Conservation (phyloP, 2,329 filamentous ascomycete species). For the Sordariomycetes sp. region DNA sequence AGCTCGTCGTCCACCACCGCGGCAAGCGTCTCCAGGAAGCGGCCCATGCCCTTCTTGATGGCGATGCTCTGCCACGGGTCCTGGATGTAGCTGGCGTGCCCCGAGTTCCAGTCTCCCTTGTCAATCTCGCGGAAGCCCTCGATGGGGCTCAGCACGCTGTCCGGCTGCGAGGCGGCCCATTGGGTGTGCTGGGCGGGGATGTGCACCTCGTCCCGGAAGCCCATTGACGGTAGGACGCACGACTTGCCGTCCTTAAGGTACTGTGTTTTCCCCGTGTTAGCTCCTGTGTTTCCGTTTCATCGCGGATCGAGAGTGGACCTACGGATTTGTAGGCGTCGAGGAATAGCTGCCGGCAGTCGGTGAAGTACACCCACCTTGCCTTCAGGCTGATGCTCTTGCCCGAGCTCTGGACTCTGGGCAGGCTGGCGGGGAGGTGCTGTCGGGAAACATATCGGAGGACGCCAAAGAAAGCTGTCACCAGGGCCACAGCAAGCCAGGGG, state of each 20-base stretch:
- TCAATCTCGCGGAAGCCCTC: conserved; percentile 7
- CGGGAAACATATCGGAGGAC: no score
- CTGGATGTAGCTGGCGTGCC: conserved; percentile 6
- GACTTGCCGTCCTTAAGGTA: conserved; percentile 7
- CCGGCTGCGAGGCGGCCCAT: conserved; percentile 6
- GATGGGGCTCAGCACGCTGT: conserved; percentile 4
- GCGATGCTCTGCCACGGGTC: conserved; percentile 7
- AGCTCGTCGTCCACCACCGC: conserved; percentile 7
- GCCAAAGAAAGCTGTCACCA: no score
- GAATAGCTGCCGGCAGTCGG: no score
- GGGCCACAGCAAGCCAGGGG: no score
- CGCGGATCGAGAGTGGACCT: no score
- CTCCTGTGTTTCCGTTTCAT: no score
- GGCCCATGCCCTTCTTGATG: conserved; percentile 8
- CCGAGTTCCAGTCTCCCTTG: conserved; percentile 6
- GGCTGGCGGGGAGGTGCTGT: no score
- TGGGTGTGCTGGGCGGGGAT: conserved; percentile 5
- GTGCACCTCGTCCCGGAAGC: conserved; percentile 6
- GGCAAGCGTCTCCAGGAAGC: conserved; percentile 4
- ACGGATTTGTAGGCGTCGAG: no score
- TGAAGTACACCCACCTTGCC: no score
- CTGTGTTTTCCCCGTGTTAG: background rate
- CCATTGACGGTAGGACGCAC: conserved; percentile 6
- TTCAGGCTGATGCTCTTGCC: no score
- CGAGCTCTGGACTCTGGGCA: no score